Conservation (phyloP, 306 rosid species). For the Heteromeles arbutifolia region DNA sequence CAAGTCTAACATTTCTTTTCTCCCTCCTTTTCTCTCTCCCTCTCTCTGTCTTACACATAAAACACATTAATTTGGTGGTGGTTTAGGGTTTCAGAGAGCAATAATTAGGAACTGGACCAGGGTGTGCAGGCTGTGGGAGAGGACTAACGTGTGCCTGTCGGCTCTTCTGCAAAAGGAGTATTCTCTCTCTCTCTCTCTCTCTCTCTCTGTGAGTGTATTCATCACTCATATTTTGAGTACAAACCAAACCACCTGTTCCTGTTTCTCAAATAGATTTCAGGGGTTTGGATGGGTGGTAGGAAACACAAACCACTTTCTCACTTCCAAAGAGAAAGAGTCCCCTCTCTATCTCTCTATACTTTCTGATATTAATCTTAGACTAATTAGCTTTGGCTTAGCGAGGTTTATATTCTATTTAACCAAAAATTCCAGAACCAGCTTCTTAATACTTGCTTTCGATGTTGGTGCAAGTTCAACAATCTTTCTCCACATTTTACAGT, state of each 20-base stretch:
- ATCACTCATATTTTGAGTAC: slow-evolving; percentile 33
- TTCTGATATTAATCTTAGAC: not conserved
- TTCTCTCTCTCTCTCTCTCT: slow-evolving; percentile 2
- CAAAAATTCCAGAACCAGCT: slow-evolving; percentile 14
- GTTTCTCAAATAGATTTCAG: slow-evolving; percentile 28
- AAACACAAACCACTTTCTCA: slow-evolving; percentile 38
- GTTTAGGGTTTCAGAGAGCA: slow-evolving; percentile 46
- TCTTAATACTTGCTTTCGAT: not conserved
- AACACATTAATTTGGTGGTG: slow-evolving; percentile 28
- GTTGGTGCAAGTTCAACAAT: slow-evolving; percentile 38
- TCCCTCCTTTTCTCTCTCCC: not conserved
- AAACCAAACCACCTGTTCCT: slow-evolving; percentile 33
- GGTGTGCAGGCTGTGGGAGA: slow-evolving; percentile 53
- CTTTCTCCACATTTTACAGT: slow-evolving; percentile 21
- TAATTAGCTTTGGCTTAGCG: not conserved
- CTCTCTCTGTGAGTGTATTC: not conserved
- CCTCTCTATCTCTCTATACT: slow-evolving; percentile 8
- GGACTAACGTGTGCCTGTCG: slow-evolving; percentile 80
- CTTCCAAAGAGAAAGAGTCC: not conserved
- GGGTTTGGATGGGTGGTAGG: slow-evolving; percentile 68
- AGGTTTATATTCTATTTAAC: slow-evolving; percentile 12
- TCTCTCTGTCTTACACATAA: slow-evolving; percentile 15
- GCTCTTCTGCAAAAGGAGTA: slow-evolving; percentile 45
- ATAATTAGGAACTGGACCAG: slow-evolving; percentile 67
- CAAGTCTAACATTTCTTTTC: slow-evolving; percentile 4